Base-by-base conservation (phyloP, 1,284 basidiomycete genomes). In the Sporisorium scitamineum region DNA sequence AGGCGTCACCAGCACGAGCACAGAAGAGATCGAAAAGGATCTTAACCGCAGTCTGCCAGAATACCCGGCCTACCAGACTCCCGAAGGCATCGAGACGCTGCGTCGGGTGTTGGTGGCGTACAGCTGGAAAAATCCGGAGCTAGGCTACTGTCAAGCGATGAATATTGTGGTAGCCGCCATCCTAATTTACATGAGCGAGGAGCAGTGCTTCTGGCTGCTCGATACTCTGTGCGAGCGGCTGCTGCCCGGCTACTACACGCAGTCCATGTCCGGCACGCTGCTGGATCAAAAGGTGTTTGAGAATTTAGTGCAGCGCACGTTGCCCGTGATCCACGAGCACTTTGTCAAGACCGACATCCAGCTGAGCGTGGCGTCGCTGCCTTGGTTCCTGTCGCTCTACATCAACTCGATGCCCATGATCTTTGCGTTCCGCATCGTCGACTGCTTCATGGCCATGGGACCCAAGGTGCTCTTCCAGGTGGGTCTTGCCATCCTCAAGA, bases 361-460 rank as follows among this genome's bases (percentile, higher is more conserved):
- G 83, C 90, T 99, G 34, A 97, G 94, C 7, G 94, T 99, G 13
- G 97, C 97, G 1, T 97, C 94, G 2, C 87, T 99, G 31, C 97
- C 97, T 13, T 99, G 97, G 97, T 99, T 99, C 88, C 87, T 99
- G 79, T 88, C 61, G 59, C 56, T 94, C 75, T 95, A 91, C 86
- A 98, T 99, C 87, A 98, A 98, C 87, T 96, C 94, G 80, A 97
- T 99, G 94, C 97, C 97, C 0, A 93, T 99, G 90, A 92, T 99
- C 52, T 99, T 99, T 84, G 96, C 97, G 0, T 99, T 98, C 89
- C 91, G 97, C 51, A 95, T 99, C 83, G 94, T 97, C 2, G 97
- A 99, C 85, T 99, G 97, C 86, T 97, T 99, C 87, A 93, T 99
- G 88, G 95, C 95, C 74, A 98, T 97, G 94, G 97, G 97, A 0